These are phyloP conservation scores for Calonectria pteridis DNA, from an alignment of 2,329 filamentous ascomycete species.

Conservation along the genomic window DNA sequence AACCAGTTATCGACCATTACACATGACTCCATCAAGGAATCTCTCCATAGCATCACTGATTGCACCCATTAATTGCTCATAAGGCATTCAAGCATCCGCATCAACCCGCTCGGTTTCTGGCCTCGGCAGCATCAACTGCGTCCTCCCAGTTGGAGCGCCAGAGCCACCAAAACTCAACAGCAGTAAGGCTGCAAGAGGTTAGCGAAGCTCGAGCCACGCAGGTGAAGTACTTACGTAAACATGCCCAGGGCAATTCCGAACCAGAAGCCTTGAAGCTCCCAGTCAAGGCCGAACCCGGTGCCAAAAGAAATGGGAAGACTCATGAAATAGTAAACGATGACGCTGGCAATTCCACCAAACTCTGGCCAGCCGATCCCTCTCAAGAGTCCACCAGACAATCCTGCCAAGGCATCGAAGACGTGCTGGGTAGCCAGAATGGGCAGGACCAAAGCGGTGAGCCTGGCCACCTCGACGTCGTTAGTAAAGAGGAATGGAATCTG, in stretches of 20 bases:
- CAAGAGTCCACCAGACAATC: slow-evolving; percentile 85
- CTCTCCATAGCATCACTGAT: neutral
- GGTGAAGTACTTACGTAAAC: neutral
- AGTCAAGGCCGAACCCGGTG: slow-evolving; percentile 80
- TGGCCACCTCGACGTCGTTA: slow-evolving; percentile 75
- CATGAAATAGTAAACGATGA: slow-evolving; percentile 87
- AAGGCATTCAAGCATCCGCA: neutral
- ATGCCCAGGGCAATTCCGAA: neutral
- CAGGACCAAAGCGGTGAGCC: slow-evolving; percentile 76
- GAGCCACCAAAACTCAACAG: neutral
- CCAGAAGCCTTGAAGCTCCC: slow-evolving; percentile 88
- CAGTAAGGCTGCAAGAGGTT: neutral
- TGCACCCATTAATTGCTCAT: neutral
- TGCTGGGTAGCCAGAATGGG: slow-evolving; percentile 90
- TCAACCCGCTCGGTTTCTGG: neutral
- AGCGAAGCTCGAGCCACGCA: neutral
- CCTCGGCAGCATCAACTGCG: neutral
- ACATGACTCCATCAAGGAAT: neutral
- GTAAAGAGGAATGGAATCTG: slow-evolving; percentile 84
- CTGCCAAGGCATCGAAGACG: slow-evolving; percentile 84
- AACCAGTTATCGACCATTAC: neutral
- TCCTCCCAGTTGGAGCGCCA: neutral
- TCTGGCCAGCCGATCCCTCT: slow-evolving; percentile 89
- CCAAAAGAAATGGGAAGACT: slow-evolving; percentile 87
- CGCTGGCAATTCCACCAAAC: slow-evolving; percentile 88